Conservation (phyloP, 2,329 filamentous ascomycete species). For the Aspergillus uvarum region DNA sequence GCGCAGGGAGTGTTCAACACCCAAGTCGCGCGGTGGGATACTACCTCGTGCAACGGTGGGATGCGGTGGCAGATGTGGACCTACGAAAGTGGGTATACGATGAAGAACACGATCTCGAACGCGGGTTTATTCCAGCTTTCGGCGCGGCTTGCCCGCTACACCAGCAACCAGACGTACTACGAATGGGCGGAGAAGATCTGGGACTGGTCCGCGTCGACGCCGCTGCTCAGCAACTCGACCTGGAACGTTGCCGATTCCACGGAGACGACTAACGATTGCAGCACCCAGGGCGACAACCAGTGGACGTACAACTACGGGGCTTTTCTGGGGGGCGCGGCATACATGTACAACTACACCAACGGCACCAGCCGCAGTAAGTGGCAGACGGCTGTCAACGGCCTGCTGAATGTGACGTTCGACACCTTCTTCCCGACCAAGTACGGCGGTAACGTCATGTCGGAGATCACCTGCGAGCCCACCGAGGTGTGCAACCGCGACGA, state of each 20-base stretch:
- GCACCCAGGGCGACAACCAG: slow-evolving; percentile 51
- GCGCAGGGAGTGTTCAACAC: slow-evolving; percentile 79
- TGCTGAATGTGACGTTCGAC: slow-evolving; percentile 51
- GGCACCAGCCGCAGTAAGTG: slow-evolving; percentile 46
- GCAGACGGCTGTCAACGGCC: slow-evolving; percentile 55
- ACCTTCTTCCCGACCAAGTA: slow-evolving; percentile 51
- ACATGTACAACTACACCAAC: slow-evolving; percentile 56
- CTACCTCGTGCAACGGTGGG: slow-evolving; percentile 66
- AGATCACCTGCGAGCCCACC: slow-evolving; percentile 64
- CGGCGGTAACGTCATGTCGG: slow-evolving; percentile 55
- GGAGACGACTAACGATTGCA: slow-evolving; percentile 53
- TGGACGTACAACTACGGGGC: slow-evolving; percentile 62
- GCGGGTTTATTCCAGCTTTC: slow-evolving; percentile 36
- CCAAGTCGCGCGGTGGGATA: slow-evolving; percentile 70
- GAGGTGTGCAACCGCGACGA: slow-evolving; percentile 68
- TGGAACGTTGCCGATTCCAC: slow-evolving; percentile 59
- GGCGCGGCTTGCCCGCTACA: slow-evolving; percentile 33
- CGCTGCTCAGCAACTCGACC: slow-evolving; percentile 47
- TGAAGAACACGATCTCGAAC: slow-evolving; percentile 38
- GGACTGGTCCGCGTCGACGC: slow-evolving; percentile 55
- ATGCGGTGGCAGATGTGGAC: slow-evolving; percentile 47
- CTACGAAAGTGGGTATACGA: slow-evolving; percentile 35
- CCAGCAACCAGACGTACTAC: slow-evolving; percentile 30
- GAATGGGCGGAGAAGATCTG: slow-evolving; percentile 71
- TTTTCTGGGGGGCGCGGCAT: slow-evolving; percentile 55